Evolutionary conservation across 1,284 basidiomycete species (phyloP), one percentile per base, ranked within the genome.

Genomic region (Porogramme epimiltina): DNA sequence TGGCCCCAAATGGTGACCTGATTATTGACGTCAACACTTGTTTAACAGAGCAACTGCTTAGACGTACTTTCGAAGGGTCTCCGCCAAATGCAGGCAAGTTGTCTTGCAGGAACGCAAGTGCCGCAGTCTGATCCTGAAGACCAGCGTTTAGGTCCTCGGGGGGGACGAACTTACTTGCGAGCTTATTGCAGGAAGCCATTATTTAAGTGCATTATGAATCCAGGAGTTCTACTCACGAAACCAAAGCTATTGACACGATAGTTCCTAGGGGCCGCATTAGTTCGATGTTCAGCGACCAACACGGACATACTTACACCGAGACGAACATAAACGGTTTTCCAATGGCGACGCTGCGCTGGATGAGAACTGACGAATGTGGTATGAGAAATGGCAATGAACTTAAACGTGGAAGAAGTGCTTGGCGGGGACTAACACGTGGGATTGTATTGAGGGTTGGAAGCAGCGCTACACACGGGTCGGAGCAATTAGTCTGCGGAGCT

Each of bases 21-120:
- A 47, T 8, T 16, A 15, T 18, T 47, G 20, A n/a, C 34, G 40
- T 31, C 15, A 25, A 24, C 24, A 37, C n/a, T 25, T 33, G 10
- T 39, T 41, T 20, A 40, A 26, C 33, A 24, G 18, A 18, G 3
- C 31, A 22, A 22, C 18, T 33, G 22, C 28, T 13, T 19, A 31
- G 4, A 28, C 47, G 19, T 52, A 81, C 82, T 69, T 84, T 84
- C 36, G 64, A 56, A 16, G 79, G 75, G 64, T 88, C 82, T 0
- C 87, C 87, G 2, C 86, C 85, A 60, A 90, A 89, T 0, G 70
- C 69, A 0, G 70, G 72, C 26, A 89, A 80, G 54, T 89, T 85
- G 11, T 81, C 63, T 52, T 84, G 79, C 2, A 89, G 61, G 67
- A 86, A 90, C 16, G 68, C 57, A 2, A 89, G 67, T 0, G 82